A percentile compares a stretch with the other conserved stretches of the same genome.
Evolutionary conservation across 1,284 basidiomycete species (phyloP).

Genomic region (Cystobasidiaceae sp.): DNA sequence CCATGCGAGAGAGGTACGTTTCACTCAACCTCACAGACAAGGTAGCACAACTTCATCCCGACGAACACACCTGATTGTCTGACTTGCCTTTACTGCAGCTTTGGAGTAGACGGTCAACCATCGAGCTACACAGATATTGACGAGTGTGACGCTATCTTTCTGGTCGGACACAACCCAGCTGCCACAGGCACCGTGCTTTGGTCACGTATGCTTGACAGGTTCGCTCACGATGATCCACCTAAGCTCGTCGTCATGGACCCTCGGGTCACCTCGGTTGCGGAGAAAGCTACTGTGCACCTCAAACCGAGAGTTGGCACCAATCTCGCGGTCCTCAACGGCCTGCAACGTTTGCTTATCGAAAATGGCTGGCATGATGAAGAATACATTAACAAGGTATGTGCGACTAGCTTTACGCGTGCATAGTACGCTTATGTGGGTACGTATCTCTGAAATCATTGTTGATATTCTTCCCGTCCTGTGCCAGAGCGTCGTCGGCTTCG

Average conservation of each 20-base stretch:
- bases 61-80: background rate
- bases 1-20: constrained; percentile 12
- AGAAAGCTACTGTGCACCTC: background rate
- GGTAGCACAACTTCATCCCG: background rate
- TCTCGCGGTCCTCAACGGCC: constrained; percentile 4
- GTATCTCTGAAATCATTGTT: no score
- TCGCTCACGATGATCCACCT: background rate
- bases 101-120: constrained; percentile 11
- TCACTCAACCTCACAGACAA: background rate
- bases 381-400: background rate
- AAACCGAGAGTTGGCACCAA: constrained; percentile 6
- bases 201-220: constrained; percentile 13
- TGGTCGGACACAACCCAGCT: constrained; percentile 10
- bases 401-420: background rate
- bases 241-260: constrained; percentile 10
- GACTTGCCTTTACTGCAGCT: background rate
- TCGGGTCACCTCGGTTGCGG: background rate
- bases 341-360: constrained; percentile 9
- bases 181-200: constrained; percentile 17
- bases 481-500: constrained; percentile 8
- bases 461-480: no score
- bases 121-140: constrained; percentile 12
- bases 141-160: constrained; percentile 3
- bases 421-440: no score
- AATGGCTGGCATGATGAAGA: constrained; percentile 19